Evolutionary conservation across 768 basidiomycete species (phyloP), one percentile per base, ranked within the genome.

Genomic region (Rhodotorula kratochvilovae): DNA sequence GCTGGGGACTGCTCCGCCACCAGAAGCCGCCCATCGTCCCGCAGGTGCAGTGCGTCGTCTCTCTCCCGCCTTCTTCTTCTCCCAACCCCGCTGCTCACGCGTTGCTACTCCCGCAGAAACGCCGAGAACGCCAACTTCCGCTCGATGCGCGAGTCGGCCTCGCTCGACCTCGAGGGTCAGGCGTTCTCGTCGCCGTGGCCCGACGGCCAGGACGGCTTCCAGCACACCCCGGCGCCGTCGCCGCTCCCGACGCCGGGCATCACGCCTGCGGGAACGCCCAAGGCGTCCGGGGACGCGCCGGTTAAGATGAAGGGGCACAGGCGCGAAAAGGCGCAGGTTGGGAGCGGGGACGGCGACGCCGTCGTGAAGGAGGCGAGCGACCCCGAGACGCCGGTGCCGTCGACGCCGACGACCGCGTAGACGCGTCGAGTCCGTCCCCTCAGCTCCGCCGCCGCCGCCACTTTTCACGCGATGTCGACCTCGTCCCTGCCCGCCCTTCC

Each of bases 1-100:
- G 92, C 82, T 99, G 95, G 96, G 96, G 95, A 33, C 84, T 99
- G 66, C 82, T 99, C 79, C 85, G 96, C 76, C 90, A 98, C 81
- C 89, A 87, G 76, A 88, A 87, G 79, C 96, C 96, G 64, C 96
- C 96, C 80, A 70, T 75, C 53, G 51, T 72, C 23, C 72, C 66
- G 23, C 42, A 74, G 27, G 46, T 66, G 2, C 68, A 74, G 74
- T 76, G 57, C 25, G 75, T 68, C 56, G 27, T 33, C 16, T 29
- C 21, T 31, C 62, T 27, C 27, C 54, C 31, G 5, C 27, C 8
- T 48, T 27, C 33, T 25, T 29, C 29, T n/a, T 39, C 8, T 13
- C 8, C 39, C 39, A 13, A 39, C 8, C 25, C 10, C 25, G 29
- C 31, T 31, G 27, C 61, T 66, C 21, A 39, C 29, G 33, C 33